Evolutionary conservation across 371 early-diverging fungal species (phyloP).

Genomic region (Massospora cicadina): DNA sequence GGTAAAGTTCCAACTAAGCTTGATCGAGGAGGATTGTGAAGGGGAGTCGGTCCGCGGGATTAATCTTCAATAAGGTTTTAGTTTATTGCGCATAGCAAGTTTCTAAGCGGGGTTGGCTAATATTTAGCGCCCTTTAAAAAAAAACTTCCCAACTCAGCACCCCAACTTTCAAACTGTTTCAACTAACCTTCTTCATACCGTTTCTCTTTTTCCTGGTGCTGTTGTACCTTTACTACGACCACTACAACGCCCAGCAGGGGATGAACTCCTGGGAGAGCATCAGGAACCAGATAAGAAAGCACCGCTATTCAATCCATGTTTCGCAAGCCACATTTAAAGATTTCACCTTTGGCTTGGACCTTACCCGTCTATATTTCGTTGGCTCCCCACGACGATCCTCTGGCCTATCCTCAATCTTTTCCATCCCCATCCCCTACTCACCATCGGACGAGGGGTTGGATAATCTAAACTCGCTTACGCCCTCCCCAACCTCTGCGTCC

Average conservation of each 20-base stretch:
- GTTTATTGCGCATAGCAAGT: too few relatives aligned
- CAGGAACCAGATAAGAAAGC: background rate
- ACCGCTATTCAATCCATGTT: background rate
- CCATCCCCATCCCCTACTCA: background rate
- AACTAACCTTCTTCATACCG: background rate
- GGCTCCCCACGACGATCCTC: background rate
- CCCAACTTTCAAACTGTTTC: background rate
- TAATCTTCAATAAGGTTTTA: too few relatives aligned
- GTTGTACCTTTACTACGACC: background rate
- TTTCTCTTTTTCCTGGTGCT: background rate
- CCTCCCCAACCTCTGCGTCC: background rate
- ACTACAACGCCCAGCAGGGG: background rate
- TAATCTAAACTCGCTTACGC: background rate
- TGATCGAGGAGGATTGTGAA: too few relatives aligned
- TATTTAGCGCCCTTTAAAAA: too few relatives aligned
- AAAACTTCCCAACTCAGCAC: too few relatives aligned
- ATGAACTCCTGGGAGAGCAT: background rate
- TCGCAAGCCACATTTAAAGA: background rate
- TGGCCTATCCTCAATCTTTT: background rate
- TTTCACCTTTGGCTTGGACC: background rate
- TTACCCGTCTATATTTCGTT: background rate
- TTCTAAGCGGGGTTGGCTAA: too few relatives aligned
- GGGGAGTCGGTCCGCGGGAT: too few relatives aligned
- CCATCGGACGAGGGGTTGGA: background rate
- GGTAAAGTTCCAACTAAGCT: too few relatives aligned